Conservation (phyloP, 805 yeast species). For the Cyberlindnera maclurae region DNA sequence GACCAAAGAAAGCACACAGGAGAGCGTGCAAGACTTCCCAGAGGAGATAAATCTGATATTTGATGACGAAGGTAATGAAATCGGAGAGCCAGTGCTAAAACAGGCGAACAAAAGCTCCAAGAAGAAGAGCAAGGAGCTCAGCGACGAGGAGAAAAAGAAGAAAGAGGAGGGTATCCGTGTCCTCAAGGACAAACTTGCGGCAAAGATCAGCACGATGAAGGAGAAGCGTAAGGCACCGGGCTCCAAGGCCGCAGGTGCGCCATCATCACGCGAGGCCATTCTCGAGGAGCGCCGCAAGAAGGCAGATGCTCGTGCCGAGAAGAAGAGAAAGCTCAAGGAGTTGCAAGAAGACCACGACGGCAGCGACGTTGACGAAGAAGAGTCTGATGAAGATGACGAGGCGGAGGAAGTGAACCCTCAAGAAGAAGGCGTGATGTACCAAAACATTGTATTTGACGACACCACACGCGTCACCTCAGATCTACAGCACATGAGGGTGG, state of each 20-base stretch:
- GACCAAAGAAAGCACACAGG: conserved; percentile 16
- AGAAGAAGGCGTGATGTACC: conserved; percentile 52
- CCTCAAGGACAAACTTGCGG: conserved; percentile 72
- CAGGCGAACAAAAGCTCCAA: conserved; percentile 3
- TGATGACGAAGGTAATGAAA: conserved; percentile 66
- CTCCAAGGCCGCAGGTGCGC: conserved; percentile 70
- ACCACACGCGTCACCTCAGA: conserved; percentile 78
- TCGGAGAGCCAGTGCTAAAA: conserved; percentile 17
- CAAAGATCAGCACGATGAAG: conserved; percentile 59
- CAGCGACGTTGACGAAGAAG: conserved; percentile 35
- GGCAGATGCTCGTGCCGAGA: conserved; percentile 27
- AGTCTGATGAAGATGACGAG: conserved; percentile 29
- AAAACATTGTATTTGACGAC: conserved; percentile 75
- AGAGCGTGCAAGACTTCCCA: conserved; percentile 26
- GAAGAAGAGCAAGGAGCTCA: conserved; percentile 24
- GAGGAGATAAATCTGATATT: conserved; percentile 41
- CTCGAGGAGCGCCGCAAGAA: conserved; percentile 54
- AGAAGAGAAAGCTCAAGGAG: conserved; percentile 33
- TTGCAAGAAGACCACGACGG: conserved; percentile 31
- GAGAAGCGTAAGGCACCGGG: conserved; percentile 93
- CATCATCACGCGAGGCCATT: conserved; percentile 76
- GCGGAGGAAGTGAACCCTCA: conserved; percentile 26
- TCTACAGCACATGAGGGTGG: conserved; percentile 47
- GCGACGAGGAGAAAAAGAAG: conserved; percentile 43
- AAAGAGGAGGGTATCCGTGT: conserved; percentile 52